These are phyloP conservation scores for Iberis pinnata DNA, from an alignment of 345 rosid species.

Conservation along the genomic window DNA sequence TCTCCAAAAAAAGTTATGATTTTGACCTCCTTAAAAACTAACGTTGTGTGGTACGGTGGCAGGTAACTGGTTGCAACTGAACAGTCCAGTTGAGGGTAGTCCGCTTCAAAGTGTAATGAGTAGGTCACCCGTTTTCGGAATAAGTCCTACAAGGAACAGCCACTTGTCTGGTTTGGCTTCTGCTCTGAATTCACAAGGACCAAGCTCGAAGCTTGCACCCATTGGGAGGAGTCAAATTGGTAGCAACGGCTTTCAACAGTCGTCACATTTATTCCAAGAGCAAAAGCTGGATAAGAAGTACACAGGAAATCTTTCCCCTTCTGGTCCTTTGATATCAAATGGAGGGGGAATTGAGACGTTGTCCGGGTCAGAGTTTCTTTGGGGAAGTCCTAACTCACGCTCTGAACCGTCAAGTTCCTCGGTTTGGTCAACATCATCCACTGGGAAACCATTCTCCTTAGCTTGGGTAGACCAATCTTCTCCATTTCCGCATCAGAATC, in stretches of 20 bases:
- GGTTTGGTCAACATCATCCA: slow-evolving; percentile 57
- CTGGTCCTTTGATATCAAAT: slow-evolving; percentile 44
- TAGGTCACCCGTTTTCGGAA: slow-evolving; percentile 45
- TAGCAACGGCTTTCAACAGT: slow-evolving; percentile 36
- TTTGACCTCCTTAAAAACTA: slow-evolving; percentile 9
- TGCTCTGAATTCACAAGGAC: slow-evolving; percentile 43
- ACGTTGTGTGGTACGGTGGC: slow-evolving; percentile 13
- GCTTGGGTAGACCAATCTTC: slow-evolving; percentile 42
- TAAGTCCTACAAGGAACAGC: slow-evolving; percentile 43
- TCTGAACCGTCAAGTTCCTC: slow-evolving; percentile 49
- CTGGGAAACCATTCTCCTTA: slow-evolving; percentile 53
- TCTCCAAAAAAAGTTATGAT: background rate
- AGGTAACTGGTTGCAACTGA: slow-evolving; percentile 64
- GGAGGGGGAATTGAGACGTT: slow-evolving; percentile 49
- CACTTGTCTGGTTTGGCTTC: slow-evolving; percentile 62
- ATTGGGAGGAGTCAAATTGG: slow-evolving; percentile 41
- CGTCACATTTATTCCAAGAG: slow-evolving; percentile 51
- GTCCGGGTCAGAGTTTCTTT: slow-evolving; percentile 84
- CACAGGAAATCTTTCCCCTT: slow-evolving; percentile 38
- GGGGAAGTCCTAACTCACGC: slow-evolving; percentile 75
- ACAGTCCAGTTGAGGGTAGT: slow-evolving; percentile 56
- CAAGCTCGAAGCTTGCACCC: slow-evolving; percentile 53
- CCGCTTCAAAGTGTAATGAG: slow-evolving; percentile 42
- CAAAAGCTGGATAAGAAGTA: slow-evolving; percentile 41
- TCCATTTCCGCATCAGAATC: slow-evolving; percentile 37